Conservation (phyloP, 164 flowering plant genomes). For the grape (Vitis vinifera) region ASM3070453v1 NC_081809.1:7405501-7406000, state of each 20-base stretch:
- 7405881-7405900: neutral
- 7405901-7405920: no score
- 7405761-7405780: constrained; percentile 43
- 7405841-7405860: neutral
- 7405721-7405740: constrained; percentile 38
- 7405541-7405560: constrained; percentile 49
- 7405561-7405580: constrained; percentile 34
- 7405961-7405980: no score
- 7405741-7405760: constrained; percentile 49
- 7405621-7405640: constrained; percentile 47
- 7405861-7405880: neutral
- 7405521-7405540: constrained; percentile 46
- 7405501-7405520: constrained; percentile 58
- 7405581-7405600: constrained; percentile 23
- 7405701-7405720: constrained; percentile 33
- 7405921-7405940: no score
- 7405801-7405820: constrained; percentile 12
- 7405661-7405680: constrained; percentile 38
- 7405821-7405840: constrained; percentile 25
- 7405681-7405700: constrained; percentile 39
- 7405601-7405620: constrained; percentile 29
- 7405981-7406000: no score
- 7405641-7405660: constrained; percentile 43
- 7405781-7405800: constrained; percentile 34
- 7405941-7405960: no score